phyloP scores from a whole-genome alignment of 2,329 filamentous ascomycete genomes.

The Pseudocercospora fuligena region DNA sequence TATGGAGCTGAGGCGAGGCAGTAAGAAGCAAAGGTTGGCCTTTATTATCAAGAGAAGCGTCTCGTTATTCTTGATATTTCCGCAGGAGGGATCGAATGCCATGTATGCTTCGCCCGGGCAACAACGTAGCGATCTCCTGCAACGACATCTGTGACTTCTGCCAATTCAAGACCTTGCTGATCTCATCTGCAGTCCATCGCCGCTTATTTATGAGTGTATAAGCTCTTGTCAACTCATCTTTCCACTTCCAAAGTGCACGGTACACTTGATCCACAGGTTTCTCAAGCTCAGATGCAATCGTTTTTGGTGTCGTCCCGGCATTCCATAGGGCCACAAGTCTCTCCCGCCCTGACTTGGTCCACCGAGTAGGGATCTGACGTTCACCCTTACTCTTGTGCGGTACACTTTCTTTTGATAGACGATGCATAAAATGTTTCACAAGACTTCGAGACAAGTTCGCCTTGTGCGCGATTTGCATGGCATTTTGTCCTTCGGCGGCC shows the following conservation, averaged over 20 bases:
- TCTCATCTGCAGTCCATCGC: not conserved
- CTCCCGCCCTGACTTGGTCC: not conserved
- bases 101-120: not conserved
- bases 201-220: not conserved
- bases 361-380: not conserved
- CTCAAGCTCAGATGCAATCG: not conserved
- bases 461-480: not conserved
- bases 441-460: not conserved
- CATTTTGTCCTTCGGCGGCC: not conserved
- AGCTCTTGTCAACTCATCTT: not conserved
- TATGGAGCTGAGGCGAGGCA: not conserved
- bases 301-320: not conserved
- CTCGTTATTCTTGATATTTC: not conserved
- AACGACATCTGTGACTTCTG: not conserved
- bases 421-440: not conserved
- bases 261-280: not conserved
- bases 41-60: not conserved
- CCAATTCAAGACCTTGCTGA: not conserved
- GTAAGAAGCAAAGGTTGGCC: not conserved
- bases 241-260: not conserved
- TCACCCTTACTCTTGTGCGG: not conserved
- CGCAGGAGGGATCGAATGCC: not conserved
- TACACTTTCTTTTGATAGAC: not conserved
- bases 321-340: not conserved
- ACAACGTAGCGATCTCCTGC: not conserved